Evolutionary conservation across 805 yeast species (phyloP).

Genomic region (Candida pseudofarinosa): DNA sequence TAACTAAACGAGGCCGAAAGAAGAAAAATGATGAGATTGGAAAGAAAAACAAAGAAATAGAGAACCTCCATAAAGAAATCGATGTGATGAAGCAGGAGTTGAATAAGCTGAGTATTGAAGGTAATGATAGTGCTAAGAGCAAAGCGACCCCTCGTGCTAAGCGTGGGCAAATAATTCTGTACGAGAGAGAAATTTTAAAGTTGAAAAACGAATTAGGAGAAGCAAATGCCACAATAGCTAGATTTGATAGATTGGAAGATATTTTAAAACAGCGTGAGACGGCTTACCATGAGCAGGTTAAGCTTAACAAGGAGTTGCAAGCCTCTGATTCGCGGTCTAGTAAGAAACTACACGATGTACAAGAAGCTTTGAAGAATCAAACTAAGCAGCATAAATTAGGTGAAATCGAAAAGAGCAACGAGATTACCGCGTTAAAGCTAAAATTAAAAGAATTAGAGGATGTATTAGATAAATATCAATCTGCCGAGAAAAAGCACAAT

Average conservation of each 20-base stretch:
- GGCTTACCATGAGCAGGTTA: background rate
- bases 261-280: background rate
- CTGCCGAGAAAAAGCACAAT: slow-evolving; percentile 24
- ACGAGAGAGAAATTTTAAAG: slow-evolving; percentile 15
- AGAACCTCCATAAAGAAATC: slow-evolving; percentile 19
- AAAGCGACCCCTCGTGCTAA: background rate
- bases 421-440: slow-evolving; percentile 2
- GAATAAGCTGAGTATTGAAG: slow-evolving; percentile 13
- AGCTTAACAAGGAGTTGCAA: background rate
- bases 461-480: slow-evolving; percentile 6
- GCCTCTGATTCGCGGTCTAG: background rate
- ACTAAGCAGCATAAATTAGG: background rate
- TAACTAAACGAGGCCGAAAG: slow-evolving; percentile 4
- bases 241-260: slow-evolving; percentile 4
- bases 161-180: background rate
- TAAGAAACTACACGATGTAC: slow-evolving; percentile 18
- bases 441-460: background rate
- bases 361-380: slow-evolving; percentile 9
- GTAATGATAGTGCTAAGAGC: background rate
- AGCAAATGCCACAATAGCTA: slow-evolving; percentile 4
- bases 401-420: slow-evolving; percentile 4
- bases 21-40: slow-evolving; percentile 23
- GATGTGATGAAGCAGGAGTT: slow-evolving; percentile 5
- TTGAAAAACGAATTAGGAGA: slow-evolving; percentile 1
- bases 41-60: slow-evolving; percentile 21